phyloP scores from a whole-genome alignment of 2,329 filamentous ascomycete genomes.

The Curvularia sp. region DNA sequence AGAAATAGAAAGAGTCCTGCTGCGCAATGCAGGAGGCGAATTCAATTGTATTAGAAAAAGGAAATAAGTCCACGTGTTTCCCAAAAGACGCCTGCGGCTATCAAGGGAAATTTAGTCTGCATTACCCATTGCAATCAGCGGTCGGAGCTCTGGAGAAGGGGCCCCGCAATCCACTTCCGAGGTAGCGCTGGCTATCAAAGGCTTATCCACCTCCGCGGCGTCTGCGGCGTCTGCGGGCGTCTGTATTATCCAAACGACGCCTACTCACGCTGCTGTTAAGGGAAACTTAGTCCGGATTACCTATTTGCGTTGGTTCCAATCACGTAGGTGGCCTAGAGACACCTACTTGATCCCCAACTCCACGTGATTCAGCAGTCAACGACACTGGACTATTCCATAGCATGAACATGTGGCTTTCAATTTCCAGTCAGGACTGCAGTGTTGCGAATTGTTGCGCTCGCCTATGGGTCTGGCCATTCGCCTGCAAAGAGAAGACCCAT shows the following conservation, averaged over 20 bases:
- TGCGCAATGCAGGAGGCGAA: not conserved
- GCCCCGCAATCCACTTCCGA: conserved; percentile 18
- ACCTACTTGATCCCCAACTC: not conserved
- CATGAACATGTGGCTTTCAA: not conserved
- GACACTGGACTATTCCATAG: not conserved
- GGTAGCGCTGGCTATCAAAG: conserved; percentile 21
- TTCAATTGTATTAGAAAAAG: not conserved
- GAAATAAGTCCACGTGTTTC: conserved; percentile 12
- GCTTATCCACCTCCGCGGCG: conserved; percentile 20
- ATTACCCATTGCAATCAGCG: conserved; percentile 15
- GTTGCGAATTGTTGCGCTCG: not conserved
- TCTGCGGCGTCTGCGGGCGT: conserved; percentile 11
- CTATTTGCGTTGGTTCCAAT: not conserved
- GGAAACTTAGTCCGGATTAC: too few relatives aligned
- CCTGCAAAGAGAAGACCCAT: not conserved
- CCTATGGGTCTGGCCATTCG: not conserved
- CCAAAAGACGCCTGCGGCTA: conserved; percentile 19
- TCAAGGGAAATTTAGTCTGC: conserved; percentile 26
- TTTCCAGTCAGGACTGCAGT: not conserved
- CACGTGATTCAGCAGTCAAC: not conserved
- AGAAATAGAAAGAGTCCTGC: conserved; percentile 1
- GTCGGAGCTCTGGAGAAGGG: conserved; percentile 10
- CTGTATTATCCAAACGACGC: not conserved
- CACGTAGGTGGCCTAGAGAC: not conserved
- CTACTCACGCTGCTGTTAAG: too few relatives aligned